Base-by-base conservation (phyloP, 805 yeast species). In the Cyberlindnera saturnus region DNA sequence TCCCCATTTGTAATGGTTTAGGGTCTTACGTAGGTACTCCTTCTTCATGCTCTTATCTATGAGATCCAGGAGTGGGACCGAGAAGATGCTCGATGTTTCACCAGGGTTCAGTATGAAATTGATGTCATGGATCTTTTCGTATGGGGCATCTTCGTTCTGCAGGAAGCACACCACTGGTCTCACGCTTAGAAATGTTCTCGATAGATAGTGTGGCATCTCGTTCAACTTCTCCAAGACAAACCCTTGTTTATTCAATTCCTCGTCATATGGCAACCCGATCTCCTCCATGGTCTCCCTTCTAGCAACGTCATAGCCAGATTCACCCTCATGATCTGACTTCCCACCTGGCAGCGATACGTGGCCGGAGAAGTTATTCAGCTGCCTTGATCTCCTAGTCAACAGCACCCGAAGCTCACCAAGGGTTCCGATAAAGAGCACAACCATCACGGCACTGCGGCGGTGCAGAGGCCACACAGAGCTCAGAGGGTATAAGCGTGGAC, bases 311-410 rank as follows among this genome's bases (percentile, higher is more conserved):
- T 83, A 81, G 44, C 85, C 86, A 13, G 74, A 62, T 52, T 87
- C 88, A 16, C 74, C 67, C 0, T 73, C 78, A 34, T 52, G 57
- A 60, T 90, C 97, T 5, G 95, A 89, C 57, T 83, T 86, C 8
- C 97, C 98, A 3, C 98, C 98, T 4, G 98, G 98, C 8, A 90
- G 69, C 2, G 96, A 87, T 6, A 86, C 85, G 60, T 90, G 96
- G 5, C 97, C 96, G 0, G 93, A 84, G 64, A 89, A 90, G 41
- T 77, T 77, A 39, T 79, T 69, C 53, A 91, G 68, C 32, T 73
- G 69, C 38, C 83, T 70, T 3, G 95, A 80, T 48, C 98, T 64
- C 52, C 84, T 81, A 1, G 97, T 90, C 40, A 90, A 63, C 4
- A 90, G 69, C 29, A 87, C 95, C 36, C 91, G 64, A 16, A 89